phyloP scores from a whole-genome alignment of 257 asterid species.

The Rubia yunnanensis region DNA sequence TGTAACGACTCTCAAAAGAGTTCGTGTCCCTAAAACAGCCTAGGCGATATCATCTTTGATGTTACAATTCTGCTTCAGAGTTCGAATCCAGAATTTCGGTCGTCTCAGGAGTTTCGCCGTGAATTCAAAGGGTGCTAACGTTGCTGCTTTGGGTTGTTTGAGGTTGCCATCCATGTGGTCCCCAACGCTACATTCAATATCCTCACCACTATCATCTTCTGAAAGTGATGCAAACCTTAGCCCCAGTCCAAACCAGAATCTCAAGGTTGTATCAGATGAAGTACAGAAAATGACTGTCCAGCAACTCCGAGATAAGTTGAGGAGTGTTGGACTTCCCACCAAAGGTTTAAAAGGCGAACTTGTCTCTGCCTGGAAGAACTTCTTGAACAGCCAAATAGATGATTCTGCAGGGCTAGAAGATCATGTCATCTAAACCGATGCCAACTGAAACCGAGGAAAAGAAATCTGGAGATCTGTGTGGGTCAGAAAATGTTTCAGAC shows the following conservation, averaged over 20 bases:
- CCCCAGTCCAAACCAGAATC: constrained; percentile 17
- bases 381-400: constrained; percentile 27
- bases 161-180: constrained; percentile 41
- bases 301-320: constrained; percentile 52
- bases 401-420: constrained; percentile 23
- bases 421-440: constrained; percentile 25
- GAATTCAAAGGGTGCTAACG: constrained; percentile 23
- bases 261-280: constrained; percentile 31
- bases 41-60: background rate
- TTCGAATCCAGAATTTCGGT: constrained; percentile 18
- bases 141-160: constrained; percentile 13
- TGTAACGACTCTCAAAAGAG: background rate
- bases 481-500: constrained; percentile 15
- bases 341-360: constrained; percentile 49
- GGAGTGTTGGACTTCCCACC: constrained; percentile 48
- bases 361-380: constrained; percentile 42
- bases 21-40: background rate
- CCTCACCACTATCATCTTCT: constrained; percentile 26
- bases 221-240: constrained; percentile 3
- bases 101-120: constrained; percentile 29
- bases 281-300: constrained; percentile 58
- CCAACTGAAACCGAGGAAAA: constrained; percentile 24
- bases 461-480: constrained; percentile 26
- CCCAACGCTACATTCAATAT: constrained; percentile 24
- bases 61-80: background rate